Base-by-base conservation (phyloP, 257 asterid genomes). In the Nicotiana attenuata region DNA sequence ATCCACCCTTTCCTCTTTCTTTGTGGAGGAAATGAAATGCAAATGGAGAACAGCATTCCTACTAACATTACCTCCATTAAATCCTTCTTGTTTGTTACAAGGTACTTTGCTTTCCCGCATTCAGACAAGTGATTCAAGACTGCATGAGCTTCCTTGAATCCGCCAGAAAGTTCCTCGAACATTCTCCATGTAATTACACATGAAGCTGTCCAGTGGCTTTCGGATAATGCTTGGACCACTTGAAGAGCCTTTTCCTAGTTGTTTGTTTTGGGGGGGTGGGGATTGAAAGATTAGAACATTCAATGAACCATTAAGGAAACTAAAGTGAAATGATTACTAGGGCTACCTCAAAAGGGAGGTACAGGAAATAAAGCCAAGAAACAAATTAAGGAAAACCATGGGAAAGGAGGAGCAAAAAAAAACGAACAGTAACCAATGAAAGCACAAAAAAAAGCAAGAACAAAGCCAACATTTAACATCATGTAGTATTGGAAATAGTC, bases 141-240 rank as follows among this genome's bases (percentile, higher is more conserved):
- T 38, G 94, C 91, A 83, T 89, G 82, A 20, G 92, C 92, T 89
- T 92, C 97, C 76, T 87, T 82, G 11, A 89, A 78, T 26, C 97
- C 99, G 55, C 84, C 85, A 82, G 97, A 92, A 17, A 93, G 31
- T 22, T 90, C 91, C 88, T 81, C 82, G 83, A 95, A 92, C 86
- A 89, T 95, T 4, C 28, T 84, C 92, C 90, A 84, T 52, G 97
- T 91, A 35, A 91, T 83, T 19, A 95, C 92, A 83, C 98, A 93
- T 5, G 92, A 89, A 79, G 86, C 55, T 8, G 94, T 93, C 99
- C 99, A 95, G 83, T 91, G 85, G 81, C 82, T 88, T 82, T 92
- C 92, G 29, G 95, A 88, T 81, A 95, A 83, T 68, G 17, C 77
- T 15, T 85, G 84, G 64, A 95, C 84, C 69, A 91, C 94, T 88